These are phyloP conservation scores for Coemansia sp. DNA, from an alignment of 192 early-diverging fungal genomes.

Conservation along the genomic window DNA sequence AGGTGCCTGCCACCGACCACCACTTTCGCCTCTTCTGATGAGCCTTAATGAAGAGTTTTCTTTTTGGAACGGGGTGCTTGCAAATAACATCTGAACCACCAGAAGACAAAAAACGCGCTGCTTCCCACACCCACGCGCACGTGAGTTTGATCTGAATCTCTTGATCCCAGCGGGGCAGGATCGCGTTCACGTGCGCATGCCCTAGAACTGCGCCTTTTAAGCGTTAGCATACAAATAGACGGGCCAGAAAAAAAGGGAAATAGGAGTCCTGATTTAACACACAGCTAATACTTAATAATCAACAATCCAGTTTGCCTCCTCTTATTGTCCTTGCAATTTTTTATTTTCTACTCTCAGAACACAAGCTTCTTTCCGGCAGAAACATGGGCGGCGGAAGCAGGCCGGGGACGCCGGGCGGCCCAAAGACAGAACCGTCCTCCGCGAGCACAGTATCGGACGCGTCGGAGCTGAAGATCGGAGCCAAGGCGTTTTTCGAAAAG, in stretches of 20 bases:
- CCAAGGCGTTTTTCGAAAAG: slow-evolving; percentile 65
- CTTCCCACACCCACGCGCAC: too few relatives aligned
- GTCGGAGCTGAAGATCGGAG: slow-evolving; percentile 57
- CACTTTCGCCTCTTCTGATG: not conserved
- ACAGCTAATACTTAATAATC: not conserved
- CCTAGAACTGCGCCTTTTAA: not conserved
- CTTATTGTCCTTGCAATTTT: slow-evolving; percentile 2
- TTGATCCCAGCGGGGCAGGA: too few relatives aligned
- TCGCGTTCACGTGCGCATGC: not conserved
- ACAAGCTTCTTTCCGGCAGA: not conserved
- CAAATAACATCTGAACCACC: too few relatives aligned
- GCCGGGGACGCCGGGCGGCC: slow-evolving; percentile 39
- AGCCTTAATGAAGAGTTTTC: not conserved
- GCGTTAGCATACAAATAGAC: not conserved
- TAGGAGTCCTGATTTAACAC: not conserved
- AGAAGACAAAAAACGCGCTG: too few relatives aligned
- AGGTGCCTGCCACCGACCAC: not conserved
- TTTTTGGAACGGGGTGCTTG: too few relatives aligned
- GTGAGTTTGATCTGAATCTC: too few relatives aligned
- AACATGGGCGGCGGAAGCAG: slow-evolving; percentile 41
- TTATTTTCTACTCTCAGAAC: not conserved
- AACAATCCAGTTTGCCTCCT: not conserved
- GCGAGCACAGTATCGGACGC: slow-evolving; percentile 17
- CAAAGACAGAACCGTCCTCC: slow-evolving; percentile 27
- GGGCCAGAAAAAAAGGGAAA: not conserved